phyloP scores from a whole-genome alignment of 352 stramenopile genomes.

The Globisporangium alternatum region DNA sequence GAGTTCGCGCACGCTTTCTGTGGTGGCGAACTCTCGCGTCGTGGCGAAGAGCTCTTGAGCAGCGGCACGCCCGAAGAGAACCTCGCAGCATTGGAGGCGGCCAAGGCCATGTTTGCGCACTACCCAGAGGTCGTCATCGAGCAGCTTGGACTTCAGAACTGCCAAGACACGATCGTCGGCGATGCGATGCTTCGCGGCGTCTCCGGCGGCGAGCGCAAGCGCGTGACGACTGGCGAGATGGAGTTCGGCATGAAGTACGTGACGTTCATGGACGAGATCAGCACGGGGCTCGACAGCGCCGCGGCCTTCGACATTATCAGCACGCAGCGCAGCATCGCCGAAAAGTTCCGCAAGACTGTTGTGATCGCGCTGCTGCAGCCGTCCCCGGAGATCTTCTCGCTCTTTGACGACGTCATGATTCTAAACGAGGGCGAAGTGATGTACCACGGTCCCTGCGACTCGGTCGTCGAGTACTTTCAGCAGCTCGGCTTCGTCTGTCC shows the following conservation, averaged over 20 bases:
- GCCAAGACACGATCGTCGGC: constrained; percentile 27
- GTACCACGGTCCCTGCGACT: constrained; percentile 73
- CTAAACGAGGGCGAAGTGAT: constrained; percentile 88
- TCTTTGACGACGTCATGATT: constrained; percentile 94
- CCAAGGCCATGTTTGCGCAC: constrained; percentile 24
- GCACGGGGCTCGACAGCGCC: constrained; percentile 87
- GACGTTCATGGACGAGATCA: constrained; percentile 90
- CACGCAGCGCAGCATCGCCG: constrained; percentile 40
- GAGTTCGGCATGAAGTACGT: constrained; percentile 81
- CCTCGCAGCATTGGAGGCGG: constrained; percentile 17
- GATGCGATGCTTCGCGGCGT: constrained; percentile 63
- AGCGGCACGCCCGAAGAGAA: constrained; percentile 34
- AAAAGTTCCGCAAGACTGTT: constrained; percentile 47
- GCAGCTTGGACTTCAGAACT: constrained; percentile 12
- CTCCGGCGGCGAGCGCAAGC: constrained; percentile 72
- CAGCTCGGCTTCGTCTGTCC: constrained; percentile 30
- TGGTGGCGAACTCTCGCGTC: constrained; percentile 21
- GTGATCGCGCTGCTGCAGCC: constrained; percentile 88
- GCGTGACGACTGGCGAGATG: constrained; percentile 41
- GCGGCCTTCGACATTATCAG: constrained; percentile 65
- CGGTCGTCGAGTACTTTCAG: constrained; percentile 78
- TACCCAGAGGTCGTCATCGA: constrained; percentile 44
- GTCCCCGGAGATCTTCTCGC: constrained; percentile 87
- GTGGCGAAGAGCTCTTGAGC: constrained; percentile 37
- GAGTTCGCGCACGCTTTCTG: constrained; percentile 57